Conservation (phyloP, 139 green algal genomes). For the Ettlia oleoabundans region DNA sequence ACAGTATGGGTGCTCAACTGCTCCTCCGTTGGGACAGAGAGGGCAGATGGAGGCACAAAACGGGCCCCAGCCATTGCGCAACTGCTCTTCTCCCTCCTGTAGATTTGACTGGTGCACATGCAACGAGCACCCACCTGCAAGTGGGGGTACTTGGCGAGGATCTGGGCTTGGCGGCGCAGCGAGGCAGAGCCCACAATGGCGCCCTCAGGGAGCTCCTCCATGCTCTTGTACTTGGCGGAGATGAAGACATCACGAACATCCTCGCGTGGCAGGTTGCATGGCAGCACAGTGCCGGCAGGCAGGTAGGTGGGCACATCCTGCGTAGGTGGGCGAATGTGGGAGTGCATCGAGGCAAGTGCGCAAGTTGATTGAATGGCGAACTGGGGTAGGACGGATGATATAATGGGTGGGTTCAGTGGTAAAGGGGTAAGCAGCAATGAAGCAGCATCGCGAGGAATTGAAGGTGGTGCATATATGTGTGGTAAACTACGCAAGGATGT, state of each 20-base stretch:
- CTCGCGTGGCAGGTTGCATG: slow-evolving; percentile 98
- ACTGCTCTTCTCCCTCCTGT: not conserved
- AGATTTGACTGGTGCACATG: not conserved
- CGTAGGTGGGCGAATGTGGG: not conserved
- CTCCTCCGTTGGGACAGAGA: no score
- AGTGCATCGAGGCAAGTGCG: not conserved
- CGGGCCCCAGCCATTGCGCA: not conserved
- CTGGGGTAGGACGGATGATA: no score
- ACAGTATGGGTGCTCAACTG: no score
- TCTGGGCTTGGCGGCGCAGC: slow-evolving; percentile 93
- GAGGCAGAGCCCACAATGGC: slow-evolving; percentile 90
- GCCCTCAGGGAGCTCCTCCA: slow-evolving; percentile 91
- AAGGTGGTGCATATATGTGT: no score
- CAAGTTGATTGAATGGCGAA: no score
- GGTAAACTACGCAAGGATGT: no score
- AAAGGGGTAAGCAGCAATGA: no score
- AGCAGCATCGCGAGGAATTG: no score
- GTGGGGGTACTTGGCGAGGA: slow-evolving; percentile 94
- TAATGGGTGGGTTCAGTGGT: no score
- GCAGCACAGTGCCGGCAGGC: slow-evolving; percentile 92
- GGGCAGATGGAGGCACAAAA: no score
- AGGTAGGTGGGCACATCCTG: slow-evolving; percentile 99
- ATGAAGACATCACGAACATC: slow-evolving; percentile 99
- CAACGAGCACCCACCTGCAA: slow-evolving; percentile 69
- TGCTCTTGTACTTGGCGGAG: slow-evolving; percentile 72